These are phyloP conservation scores for Podila clonocystis DNA, from an alignment of 192 early-diverging fungal genomes.

Conservation along the genomic window DNA sequence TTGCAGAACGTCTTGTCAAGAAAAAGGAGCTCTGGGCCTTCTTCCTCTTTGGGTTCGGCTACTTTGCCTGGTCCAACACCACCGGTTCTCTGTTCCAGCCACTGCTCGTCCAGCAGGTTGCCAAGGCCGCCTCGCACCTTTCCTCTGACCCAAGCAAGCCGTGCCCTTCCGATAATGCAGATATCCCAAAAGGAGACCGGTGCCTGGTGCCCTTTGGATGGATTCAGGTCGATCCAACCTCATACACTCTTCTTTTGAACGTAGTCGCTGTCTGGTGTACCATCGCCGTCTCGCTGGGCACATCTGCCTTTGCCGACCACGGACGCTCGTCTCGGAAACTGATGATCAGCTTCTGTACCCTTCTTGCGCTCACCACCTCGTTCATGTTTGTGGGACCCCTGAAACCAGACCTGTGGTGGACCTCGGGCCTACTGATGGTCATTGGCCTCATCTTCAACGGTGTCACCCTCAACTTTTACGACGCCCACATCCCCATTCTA, in stretches of 20 bases:
- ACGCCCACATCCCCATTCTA: slow-evolving; percentile 30
- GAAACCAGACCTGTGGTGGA: slow-evolving; percentile 38
- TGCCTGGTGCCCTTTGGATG: slow-evolving; percentile 37
- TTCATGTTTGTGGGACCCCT: slow-evolving; percentile 43
- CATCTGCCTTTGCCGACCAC: slow-evolving; percentile 54
- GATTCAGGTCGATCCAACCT: slow-evolving; percentile 28
- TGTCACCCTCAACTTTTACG: slow-evolving; percentile 30
- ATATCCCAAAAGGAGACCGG: slow-evolving; percentile 20
- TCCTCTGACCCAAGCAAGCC: slow-evolving; percentile 8
- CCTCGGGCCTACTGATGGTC: slow-evolving; percentile 35
- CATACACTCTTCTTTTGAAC: slow-evolving; percentile 35
- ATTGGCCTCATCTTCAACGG: slow-evolving; percentile 33
- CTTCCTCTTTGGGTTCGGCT: slow-evolving; percentile 39
- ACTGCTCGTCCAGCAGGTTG: slow-evolving; percentile 25
- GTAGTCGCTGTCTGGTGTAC: slow-evolving; percentile 46
- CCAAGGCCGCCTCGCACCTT: slow-evolving; percentile 18
- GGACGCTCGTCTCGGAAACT: slow-evolving; percentile 29
- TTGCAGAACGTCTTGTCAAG: slow-evolving; percentile 23
- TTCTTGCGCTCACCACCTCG: slow-evolving; percentile 32
- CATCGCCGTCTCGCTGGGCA: slow-evolving; percentile 42
- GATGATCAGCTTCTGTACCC: slow-evolving; percentile 35
- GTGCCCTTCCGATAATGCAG: slow-evolving; percentile 13
- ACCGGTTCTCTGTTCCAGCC: slow-evolving; percentile 35
- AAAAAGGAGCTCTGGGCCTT: slow-evolving; percentile 36
- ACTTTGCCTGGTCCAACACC: slow-evolving; percentile 24